Evolutionary conservation across 2,329 filamentous ascomycete genomes (phyloP).

Genomic region (Myriosclerotinia duriaeana): DNA sequence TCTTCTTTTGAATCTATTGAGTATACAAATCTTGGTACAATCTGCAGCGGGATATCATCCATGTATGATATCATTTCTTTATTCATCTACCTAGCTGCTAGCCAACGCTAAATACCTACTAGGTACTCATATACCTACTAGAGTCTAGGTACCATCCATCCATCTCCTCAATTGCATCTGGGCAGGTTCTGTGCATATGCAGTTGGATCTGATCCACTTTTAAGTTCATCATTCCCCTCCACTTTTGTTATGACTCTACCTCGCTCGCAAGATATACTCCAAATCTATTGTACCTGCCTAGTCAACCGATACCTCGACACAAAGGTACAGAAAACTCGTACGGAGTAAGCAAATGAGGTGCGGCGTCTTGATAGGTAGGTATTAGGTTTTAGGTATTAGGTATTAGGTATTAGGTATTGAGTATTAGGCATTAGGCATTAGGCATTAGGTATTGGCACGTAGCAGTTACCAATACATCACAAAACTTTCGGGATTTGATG

Average conservation of each 20-base stretch:
- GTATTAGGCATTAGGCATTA: too few species aligned
- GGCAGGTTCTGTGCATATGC: not conserved
- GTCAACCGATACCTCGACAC: too few species aligned
- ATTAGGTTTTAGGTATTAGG: not conserved
- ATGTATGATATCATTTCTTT: constrained; percentile 17
- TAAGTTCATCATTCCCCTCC: not conserved
- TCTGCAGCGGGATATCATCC: not conserved
- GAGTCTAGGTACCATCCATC: not conserved
- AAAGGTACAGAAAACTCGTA: not conserved
- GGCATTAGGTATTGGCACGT: not conserved
- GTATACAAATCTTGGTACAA: not conserved
- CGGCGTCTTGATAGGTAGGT: not conserved
- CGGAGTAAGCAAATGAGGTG: not conserved
- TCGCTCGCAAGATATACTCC: constrained; percentile 3
- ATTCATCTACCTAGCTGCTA: not conserved
- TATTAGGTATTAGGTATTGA: not conserved
- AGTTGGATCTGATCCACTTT: not conserved
- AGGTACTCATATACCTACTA: too few species aligned
- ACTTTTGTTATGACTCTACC: not conserved
- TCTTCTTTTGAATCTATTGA: not conserved
- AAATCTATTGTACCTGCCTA: not conserved
- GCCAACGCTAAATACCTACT: too few species aligned
- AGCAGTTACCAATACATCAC: not conserved
- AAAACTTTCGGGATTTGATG: not conserved
- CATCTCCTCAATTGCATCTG: not conserved